Evolutionary conservation across 441 rosid genomes (phyloP).

Genomic region (Hypseocharis bilobata): DNA sequence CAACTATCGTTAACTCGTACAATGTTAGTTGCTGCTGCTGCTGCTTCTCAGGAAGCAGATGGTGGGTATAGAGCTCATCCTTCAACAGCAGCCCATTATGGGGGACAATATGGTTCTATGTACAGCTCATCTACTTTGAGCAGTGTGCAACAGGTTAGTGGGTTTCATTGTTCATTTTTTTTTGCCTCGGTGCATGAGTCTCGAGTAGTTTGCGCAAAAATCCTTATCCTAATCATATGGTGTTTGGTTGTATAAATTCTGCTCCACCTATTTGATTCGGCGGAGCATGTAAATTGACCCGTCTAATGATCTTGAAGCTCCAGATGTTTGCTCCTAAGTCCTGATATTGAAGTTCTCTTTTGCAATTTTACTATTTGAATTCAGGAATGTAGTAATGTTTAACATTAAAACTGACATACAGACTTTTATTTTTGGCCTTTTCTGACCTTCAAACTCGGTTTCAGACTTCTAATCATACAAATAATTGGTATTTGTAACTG

Average conservation of each 20-base stretch:
- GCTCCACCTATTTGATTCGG: not conserved
- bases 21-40: too few species aligned
- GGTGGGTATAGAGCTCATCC: slow-evolving; percentile 57
- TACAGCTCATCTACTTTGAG: slow-evolving; percentile 51
- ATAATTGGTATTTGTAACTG: not conserved
- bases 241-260: not conserved
- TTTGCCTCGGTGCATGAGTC: too few species aligned
- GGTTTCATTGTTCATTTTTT: not conserved
- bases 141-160: slow-evolving; percentile 51
- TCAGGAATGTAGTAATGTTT: not conserved
- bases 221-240: too few species aligned
- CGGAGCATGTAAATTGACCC: not conserved
- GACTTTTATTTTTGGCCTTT: not conserved
- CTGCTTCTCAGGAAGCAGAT: slow-evolving; percentile 55
- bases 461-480: not conserved
- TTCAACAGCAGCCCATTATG: slow-evolving; percentile 54
- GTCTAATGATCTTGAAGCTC: not conserved
- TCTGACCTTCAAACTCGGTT: not conserved
- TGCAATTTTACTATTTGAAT: not conserved
- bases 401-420: not conserved
- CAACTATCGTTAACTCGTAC: slow-evolving; percentile 57
- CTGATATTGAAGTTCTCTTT: not conserved
- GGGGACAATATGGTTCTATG: slow-evolving; percentile 53
- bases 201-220: too few species aligned
- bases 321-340: not conserved